A percentile compares a stretch with the other conserved stretches of the same genome.
phyloP scores from a whole-genome alignment of 2,329 filamentous ascomycete genomes.

The Cyclaneusma minus region DNA sequence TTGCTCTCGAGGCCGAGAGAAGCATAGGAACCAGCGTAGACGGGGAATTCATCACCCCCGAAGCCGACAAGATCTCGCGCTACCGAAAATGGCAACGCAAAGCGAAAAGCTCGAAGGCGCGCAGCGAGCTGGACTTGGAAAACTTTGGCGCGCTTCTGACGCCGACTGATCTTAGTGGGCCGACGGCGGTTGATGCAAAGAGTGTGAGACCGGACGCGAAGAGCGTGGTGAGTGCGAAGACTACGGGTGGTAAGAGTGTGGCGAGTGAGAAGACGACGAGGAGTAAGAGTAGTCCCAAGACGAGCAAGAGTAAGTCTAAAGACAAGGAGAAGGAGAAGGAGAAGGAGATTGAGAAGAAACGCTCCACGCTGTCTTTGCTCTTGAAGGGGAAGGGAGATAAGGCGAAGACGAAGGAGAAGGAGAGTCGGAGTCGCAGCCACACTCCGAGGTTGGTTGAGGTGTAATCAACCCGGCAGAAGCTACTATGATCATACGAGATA shows the following conservation, averaged over 20 bases:
- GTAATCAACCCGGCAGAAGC: too few species aligned
- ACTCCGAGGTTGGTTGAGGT: too few species aligned
- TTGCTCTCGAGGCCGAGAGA: conserved; percentile 14
- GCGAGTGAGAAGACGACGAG: conserved; percentile 10
- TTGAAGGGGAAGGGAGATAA: background rate
- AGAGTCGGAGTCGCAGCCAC: too few species aligned
- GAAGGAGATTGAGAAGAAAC: conserved; percentile 8
- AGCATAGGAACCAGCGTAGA: conserved; percentile 18
- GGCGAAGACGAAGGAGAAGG: too few species aligned
- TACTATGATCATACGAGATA: too few species aligned
- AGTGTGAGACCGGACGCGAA: conserved; percentile 1
- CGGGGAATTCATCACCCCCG: conserved; percentile 19
- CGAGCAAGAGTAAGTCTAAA: conserved; percentile 16
- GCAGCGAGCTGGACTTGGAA: too few species aligned
- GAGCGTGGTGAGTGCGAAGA: conserved; percentile 6
- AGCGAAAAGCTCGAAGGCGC: conserved; percentile 7
- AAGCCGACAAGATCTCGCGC: conserved; percentile 12
- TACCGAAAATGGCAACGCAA: conserved; percentile 12
- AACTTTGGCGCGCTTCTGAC: background rate
- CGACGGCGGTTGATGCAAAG: conserved; percentile 2
- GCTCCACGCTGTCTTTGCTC: background rate
- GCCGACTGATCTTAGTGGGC: background rate
- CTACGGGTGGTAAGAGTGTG: conserved; percentile 5
- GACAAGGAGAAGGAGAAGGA: conserved; percentile 9
- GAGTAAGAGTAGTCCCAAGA: conserved; percentile 14